Evolutionary conservation across 441 rosid species (phyloP), one percentile per base, ranked within the genome.

Genomic region (Populus tomentosa): DNA sequence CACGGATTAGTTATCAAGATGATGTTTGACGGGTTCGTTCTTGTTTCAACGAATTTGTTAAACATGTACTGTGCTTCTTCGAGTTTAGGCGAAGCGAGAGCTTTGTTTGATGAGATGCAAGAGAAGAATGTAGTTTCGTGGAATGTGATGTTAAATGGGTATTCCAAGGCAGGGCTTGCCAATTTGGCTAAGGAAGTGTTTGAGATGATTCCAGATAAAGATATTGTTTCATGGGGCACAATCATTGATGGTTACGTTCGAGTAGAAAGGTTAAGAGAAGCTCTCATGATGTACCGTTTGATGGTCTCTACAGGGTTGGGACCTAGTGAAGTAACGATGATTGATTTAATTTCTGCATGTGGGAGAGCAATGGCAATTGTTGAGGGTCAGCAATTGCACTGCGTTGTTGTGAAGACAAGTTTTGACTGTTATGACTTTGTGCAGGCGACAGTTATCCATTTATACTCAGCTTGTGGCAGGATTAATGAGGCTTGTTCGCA

Each of bases 131-230:
- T 83, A 66, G 88, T 92, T 79, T 80, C 97, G 0, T 92, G 98
- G 97, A 94, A 92, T 78, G 97, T 93, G 63, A 88, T 94, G 93
- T 80, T 94, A 78, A 94, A 94, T 63, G 98, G 97, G 40, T 92
- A 89, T 77, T 82, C 93, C 0, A 94, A 92, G 84, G 90, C 88
- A 18, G 98, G 98, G 73, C 66, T 82, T 2, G 24, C 90, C 21
- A 84, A 89, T 72, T 80, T 78, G 63, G 94, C 92, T 20, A 77
- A 80, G 79, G 85, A 88, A 40, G 23, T 92, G 84, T 92, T 94
- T 67, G 83, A 86, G 77, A 84, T 78, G 81, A 85, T 91, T 28
- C 92, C 87, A 5, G 67, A 64, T 70, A 90, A 86, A 77, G 98
- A 94, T 88, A 83, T 89, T 36, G 88, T 94, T 69, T 93, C 97